phyloP scores from a whole-genome alignment of 768 basidiomycete species.

The Dioszegia aurantiaca region DNA sequence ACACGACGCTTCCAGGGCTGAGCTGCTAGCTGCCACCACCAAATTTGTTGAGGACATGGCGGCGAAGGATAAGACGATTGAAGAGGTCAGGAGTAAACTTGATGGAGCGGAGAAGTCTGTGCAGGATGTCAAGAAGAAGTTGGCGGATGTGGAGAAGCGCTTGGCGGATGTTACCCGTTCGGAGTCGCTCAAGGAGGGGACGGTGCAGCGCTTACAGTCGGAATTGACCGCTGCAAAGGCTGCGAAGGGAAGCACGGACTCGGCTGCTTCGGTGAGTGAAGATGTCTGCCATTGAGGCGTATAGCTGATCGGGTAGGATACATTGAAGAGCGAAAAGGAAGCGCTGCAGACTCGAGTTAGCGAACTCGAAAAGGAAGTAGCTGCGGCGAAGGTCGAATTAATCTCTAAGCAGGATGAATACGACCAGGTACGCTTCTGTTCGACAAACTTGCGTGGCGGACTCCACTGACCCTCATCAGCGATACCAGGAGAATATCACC shows the following conservation, averaged over 20 bases:
- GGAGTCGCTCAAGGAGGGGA: constrained; percentile 27
- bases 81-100: constrained; percentile 14
- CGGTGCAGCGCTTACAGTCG: constrained; percentile 35
- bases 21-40: constrained; percentile 4
- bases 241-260: constrained; percentile 9
- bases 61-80: constrained; percentile 35
- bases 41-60: constrained; percentile 12
- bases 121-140: constrained; percentile 22
- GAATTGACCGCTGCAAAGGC: constrained; percentile 29
- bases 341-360: constrained; percentile 24
- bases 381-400: constrained; percentile 24
- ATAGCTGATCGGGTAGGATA: constrained; percentile 20
- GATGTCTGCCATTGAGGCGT: too few species aligned
- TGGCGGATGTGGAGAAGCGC: constrained; percentile 35
- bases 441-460: background rate
- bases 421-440: constrained; percentile 25
- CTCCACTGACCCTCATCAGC: constrained; percentile 16
- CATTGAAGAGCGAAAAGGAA: constrained; percentile 26
- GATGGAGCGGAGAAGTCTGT: constrained; percentile 23
- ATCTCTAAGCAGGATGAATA: constrained; percentile 9
- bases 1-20: constrained; percentile 22
- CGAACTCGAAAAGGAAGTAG: constrained; percentile 37
- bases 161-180: constrained; percentile 23
- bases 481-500: constrained; percentile 36
- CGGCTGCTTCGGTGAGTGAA: constrained; percentile 27